Percentiles rank a stretch among this genome's conserved stretches.
Evolutionary conservation across 2,329 filamentous ascomycete genomes (phyloP).

Genomic region (Ophiocordyceps camponoti-floridani): DNA sequence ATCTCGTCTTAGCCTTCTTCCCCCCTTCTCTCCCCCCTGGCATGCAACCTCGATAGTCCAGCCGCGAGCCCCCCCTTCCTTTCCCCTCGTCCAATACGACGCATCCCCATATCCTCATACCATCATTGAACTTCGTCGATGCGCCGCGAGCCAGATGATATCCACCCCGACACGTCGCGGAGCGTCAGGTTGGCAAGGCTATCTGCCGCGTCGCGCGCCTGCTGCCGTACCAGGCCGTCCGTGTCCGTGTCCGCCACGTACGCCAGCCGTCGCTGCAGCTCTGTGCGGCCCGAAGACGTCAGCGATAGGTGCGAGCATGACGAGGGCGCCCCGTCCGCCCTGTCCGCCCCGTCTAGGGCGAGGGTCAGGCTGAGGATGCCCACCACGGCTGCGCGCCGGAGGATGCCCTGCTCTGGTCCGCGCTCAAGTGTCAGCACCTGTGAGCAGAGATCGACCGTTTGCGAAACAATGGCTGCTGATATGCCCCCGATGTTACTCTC

Average conservation of each 20-base stretch:
- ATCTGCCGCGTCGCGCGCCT: constrained; percentile 49
- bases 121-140: too few species aligned
- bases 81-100: too few species aligned
- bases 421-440: constrained; percentile 45
- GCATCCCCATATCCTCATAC: too few species aligned
- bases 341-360: constrained; percentile 35
- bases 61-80: too few species aligned
- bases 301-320: constrained; percentile 40
- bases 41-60: too few species aligned
- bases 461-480: constrained; percentile 31
- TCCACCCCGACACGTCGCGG: too few species aligned
- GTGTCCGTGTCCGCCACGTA: constrained; percentile 50
- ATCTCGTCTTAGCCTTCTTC: too few species aligned
- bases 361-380: constrained; percentile 43
- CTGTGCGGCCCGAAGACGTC: constrained; percentile 34
- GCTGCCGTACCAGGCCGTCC: constrained; percentile 49
- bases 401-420: constrained; percentile 40
- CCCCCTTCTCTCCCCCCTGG: too few species aligned
- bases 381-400: constrained; percentile 48
- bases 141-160: too few species aligned
- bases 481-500: constrained; percentile 43
- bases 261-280: constrained; percentile 41
- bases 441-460: constrained; percentile 43
- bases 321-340: constrained; percentile 21
- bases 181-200: constrained; percentile 42